These are phyloP conservation scores for Hanseniaspora pseudoguilliermondii DNA, from an alignment of 805 yeast genomes.

Conservation along the genomic window DNA sequence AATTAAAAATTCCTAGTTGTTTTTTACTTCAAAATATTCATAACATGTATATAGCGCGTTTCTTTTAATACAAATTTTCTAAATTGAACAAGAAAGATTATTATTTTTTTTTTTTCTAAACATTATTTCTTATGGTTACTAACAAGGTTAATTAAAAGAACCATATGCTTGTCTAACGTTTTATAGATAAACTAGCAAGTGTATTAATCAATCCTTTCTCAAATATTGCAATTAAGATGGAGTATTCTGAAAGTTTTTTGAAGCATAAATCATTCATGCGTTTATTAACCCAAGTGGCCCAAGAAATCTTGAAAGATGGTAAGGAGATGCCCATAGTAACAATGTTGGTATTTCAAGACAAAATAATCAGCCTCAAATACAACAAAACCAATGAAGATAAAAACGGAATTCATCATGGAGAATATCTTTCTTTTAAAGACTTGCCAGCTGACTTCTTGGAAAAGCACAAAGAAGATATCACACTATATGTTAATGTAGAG, in stretches of 20 bases:
- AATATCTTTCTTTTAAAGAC: background rate
- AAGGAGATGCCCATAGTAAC: conserved; percentile 11
- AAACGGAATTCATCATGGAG: conserved; percentile 12
- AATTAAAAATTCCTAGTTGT: too few relatives aligned
- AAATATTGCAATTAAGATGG: background rate
- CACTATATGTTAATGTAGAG: conserved; percentile 86
- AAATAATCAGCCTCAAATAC: background rate
- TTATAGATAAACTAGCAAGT: too few relatives aligned
- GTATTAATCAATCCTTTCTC: too few relatives aligned
- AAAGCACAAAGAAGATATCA: conserved; percentile 31
- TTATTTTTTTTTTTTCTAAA: too few relatives aligned
- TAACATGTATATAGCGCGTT: too few relatives aligned
- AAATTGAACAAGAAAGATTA: too few relatives aligned
- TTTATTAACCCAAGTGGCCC: background rate
- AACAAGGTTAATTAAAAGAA: too few relatives aligned
- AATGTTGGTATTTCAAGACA: background rate
- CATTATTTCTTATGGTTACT: too few relatives aligned
- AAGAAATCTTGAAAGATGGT: conserved; percentile 1
- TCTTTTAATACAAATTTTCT: too few relatives aligned
- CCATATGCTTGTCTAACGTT: too few relatives aligned
- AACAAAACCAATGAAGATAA: conserved; percentile 10
- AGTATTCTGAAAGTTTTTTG: background rate
- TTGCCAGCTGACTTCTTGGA: background rate
- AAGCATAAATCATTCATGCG: background rate
- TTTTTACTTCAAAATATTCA: background rate